These are phyloP conservation scores for Carex scoparia DNA, from an alignment of 176 grass and related monocot genomes.

Conservation along the genomic window DNA sequence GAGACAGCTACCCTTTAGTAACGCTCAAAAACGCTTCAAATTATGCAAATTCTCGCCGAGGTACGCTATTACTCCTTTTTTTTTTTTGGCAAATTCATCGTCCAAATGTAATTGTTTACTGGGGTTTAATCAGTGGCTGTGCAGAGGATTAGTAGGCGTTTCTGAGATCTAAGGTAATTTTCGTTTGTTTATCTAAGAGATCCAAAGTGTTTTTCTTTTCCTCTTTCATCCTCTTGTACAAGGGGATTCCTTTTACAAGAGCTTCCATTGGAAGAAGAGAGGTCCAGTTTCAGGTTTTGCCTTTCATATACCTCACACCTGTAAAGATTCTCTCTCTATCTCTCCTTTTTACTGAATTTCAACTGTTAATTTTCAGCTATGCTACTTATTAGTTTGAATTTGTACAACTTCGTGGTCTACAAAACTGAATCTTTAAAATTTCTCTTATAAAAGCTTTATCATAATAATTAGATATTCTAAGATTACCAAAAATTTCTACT, in stretches of 20 bases:
- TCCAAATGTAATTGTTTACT: slow-evolving; percentile 8
- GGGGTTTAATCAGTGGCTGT: neutral
- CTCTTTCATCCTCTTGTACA: neutral
- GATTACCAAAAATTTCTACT: neutral
- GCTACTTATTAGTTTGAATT: neutral
- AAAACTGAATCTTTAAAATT: neutral
- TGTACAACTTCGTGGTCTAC: neutral
- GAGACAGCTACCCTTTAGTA: neutral
- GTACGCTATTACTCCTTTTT: neutral
- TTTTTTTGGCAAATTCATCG: neutral
- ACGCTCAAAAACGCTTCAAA: slow-evolving; percentile 3
- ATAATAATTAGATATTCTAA: neutral
- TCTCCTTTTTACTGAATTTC: slow-evolving; percentile 10
- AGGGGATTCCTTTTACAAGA: neutral
- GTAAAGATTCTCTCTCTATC: neutral
- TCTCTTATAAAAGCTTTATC: neutral
- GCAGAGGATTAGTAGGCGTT: neutral
- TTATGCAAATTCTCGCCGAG: neutral
- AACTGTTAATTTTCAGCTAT: neutral
- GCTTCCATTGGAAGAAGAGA: neutral
- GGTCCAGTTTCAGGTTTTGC: neutral
- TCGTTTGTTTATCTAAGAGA: neutral
- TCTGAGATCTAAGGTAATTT: slow-evolving; percentile 21
- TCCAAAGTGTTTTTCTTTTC: neutral
- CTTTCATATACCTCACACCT: neutral